Conservation (phyloP, 2,329 filamentous ascomycete genomes). For the Cryphonectria japonica region DNA sequence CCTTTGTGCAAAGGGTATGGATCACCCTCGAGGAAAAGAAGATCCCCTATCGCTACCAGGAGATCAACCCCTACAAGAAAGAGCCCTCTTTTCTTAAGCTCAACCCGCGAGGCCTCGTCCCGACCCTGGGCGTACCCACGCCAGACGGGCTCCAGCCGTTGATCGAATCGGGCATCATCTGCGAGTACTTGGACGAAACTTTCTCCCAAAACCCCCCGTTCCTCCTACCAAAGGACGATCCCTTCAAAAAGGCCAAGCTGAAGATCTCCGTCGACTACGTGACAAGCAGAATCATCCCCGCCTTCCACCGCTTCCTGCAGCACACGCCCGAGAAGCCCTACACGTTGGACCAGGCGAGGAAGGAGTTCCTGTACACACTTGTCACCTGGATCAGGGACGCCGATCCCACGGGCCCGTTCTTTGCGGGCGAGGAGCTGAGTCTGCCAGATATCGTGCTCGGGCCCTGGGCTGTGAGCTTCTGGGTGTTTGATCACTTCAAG, state of each 20-base stretch:
- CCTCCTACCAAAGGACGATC: slow-evolving; percentile 62
- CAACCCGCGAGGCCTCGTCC: slow-evolving; percentile 75
- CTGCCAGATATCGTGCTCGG: slow-evolving; percentile 70
- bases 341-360: slow-evolving; percentile 54
- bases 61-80: slow-evolving; percentile 77
- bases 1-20: slow-evolving; percentile 70
- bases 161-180: slow-evolving; percentile 71
- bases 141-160: slow-evolving; percentile 51
- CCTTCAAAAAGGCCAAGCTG: slow-evolving; percentile 65
- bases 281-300: slow-evolving; percentile 66
- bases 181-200: slow-evolving; percentile 74
- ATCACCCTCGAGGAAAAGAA: slow-evolving; percentile 71
- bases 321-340: slow-evolving; percentile 53
- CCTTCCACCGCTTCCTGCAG: slow-evolving; percentile 65
- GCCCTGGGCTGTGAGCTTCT: slow-evolving; percentile 71
- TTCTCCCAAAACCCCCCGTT: slow-evolving; percentile 51
- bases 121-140: slow-evolving; percentile 60
- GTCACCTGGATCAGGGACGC: slow-evolving; percentile 59
- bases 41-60: slow-evolving; percentile 72
- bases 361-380: slow-evolving; percentile 63
- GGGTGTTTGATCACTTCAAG: slow-evolving; percentile 75
- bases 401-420: slow-evolving; percentile 60
- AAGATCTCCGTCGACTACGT: slow-evolving; percentile 76
- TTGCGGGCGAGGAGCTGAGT: slow-evolving; percentile 61
- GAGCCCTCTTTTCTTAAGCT: slow-evolving; percentile 66